A percentile compares a stretch with the other conserved stretches of the same genome.
Evolutionary conservation across 805 yeast species (phyloP).

Genomic region (Lachancea quebecensis): DNA sequence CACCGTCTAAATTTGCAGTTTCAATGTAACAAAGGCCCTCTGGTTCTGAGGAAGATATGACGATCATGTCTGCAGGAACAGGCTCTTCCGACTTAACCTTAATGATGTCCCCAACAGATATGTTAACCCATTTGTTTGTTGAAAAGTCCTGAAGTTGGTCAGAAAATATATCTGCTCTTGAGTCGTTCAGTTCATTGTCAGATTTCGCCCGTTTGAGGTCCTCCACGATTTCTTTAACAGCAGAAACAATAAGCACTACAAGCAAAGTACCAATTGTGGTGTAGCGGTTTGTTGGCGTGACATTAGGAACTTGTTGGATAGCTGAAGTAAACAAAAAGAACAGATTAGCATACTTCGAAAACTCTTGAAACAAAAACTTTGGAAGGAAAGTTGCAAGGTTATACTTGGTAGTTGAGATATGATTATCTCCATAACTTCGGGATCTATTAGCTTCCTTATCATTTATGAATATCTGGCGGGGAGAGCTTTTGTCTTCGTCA

Average conservation of each 20-base stretch:
- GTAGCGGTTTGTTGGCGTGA: slow-evolving; percentile 91
- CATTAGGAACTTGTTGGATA: slow-evolving; percentile 95
- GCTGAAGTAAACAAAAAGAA: slow-evolving; percentile 87
- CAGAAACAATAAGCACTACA: slow-evolving; percentile 83
- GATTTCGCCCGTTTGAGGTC: slow-evolving; percentile 84
- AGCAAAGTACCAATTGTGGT: slow-evolving; percentile 90
- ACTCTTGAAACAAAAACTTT: slow-evolving; percentile 91
- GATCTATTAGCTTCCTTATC: slow-evolving; percentile 49
- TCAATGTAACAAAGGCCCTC: slow-evolving; percentile 97
- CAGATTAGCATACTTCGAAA: slow-evolving; percentile 92
- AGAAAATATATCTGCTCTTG: slow-evolving; percentile 59
- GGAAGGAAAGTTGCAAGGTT: slow-evolving; percentile 90
- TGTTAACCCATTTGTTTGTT: slow-evolving; percentile 72
- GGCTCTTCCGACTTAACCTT: slow-evolving; percentile 81
- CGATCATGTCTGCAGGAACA: slow-evolving; percentile 85
- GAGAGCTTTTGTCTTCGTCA: slow-evolving; percentile 32
- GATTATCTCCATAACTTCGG: slow-evolving; percentile 65
- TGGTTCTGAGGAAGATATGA: slow-evolving; percentile 91
- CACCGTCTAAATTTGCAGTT: slow-evolving; percentile 97
- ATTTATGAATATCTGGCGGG: slow-evolving; percentile 64
- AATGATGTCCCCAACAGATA: slow-evolving; percentile 86
- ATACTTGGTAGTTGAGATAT: slow-evolving; percentile 92
- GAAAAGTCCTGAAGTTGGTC: slow-evolving; percentile 55
- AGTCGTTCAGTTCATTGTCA: slow-evolving; percentile 81
- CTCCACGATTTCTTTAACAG: slow-evolving; percentile 83